These are phyloP conservation scores for Tetratostichococcus sp. DNA, from an alignment of 139 green algal genomes.

Conservation along the genomic window DNA sequence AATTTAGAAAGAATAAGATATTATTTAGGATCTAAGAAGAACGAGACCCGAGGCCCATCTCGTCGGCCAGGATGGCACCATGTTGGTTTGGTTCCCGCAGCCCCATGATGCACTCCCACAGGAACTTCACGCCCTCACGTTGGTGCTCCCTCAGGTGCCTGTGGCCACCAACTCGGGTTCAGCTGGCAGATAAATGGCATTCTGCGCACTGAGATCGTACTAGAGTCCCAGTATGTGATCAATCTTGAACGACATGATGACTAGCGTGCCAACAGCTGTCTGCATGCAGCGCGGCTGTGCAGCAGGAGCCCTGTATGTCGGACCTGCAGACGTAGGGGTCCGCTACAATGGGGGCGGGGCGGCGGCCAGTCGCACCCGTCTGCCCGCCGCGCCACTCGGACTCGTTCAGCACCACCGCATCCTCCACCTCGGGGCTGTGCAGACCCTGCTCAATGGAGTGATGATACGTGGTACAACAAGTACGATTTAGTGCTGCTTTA, in stretches of 20 bases:
- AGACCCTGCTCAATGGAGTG: too few relatives aligned
- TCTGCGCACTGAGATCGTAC: too few relatives aligned
- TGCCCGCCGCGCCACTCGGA: conserved; percentile 41
- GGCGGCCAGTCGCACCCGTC: conserved; percentile 6
- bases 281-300: too few relatives aligned
- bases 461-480: background rate
- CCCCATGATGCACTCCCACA: conserved; percentile 67
- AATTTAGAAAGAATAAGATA: too few relatives aligned
- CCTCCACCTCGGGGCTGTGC: conserved; percentile 47
- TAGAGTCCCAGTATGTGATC: too few relatives aligned
- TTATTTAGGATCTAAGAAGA: too few relatives aligned
- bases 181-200: background rate
- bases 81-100: conserved; percentile 3
- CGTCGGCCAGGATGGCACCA: conserved; percentile 77
- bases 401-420: conserved; percentile 59
- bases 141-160: conserved; percentile 51
- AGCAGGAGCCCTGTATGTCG: too few relatives aligned
- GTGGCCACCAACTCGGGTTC: background rate
- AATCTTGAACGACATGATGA: too few relatives aligned
- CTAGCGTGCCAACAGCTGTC: too few relatives aligned
- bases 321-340: conserved; percentile 43
- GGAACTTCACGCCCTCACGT: conserved; percentile 67
- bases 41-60: too few relatives aligned
- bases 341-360: conserved; percentile 50
- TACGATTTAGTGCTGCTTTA: too few relatives aligned